A percentile compares a stretch with the other conserved stretches of the same genome.
Conservation (phyloP, 139 green algal species). For the Micractinium sp. region DNA sequence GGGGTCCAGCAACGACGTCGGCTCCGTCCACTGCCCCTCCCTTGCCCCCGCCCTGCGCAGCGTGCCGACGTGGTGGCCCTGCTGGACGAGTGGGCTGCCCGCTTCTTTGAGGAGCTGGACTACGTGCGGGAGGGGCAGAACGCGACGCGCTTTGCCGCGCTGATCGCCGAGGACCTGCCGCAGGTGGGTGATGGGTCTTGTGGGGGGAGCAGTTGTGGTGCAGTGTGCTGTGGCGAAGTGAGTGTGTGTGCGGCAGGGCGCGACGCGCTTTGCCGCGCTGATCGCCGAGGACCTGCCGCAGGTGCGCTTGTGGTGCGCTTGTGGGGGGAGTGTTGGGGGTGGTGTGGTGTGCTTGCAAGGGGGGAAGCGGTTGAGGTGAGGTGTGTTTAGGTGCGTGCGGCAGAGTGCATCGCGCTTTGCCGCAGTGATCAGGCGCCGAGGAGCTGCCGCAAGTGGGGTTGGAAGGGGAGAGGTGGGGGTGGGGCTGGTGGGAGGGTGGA, state of each 20-base stretch:
- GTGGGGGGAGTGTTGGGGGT: not conserved
- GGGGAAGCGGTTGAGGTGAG: no score
- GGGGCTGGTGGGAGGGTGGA: no score
- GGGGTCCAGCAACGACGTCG: no score
- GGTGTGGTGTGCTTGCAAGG: slow-evolving; percentile 62
- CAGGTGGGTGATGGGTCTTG: slow-evolving; percentile 64
- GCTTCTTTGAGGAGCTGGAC: slow-evolving; percentile 99
- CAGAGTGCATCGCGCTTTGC: slow-evolving; percentile 87
- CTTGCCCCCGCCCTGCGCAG: not conserved
- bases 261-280: slow-evolving; percentile 79
- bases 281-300: slow-evolving; percentile 95
- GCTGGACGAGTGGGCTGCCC: slow-evolving; percentile 96
- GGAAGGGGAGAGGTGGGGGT: no score
- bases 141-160: slow-evolving; percentile 81
- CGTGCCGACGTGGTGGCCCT: slow-evolving; percentile 91
- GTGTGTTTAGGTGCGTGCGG: no score
- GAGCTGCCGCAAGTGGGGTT: slow-evolving; percentile 90
- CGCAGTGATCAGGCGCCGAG: slow-evolving; percentile 78
- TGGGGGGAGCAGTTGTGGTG: no score
- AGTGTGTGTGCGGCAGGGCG: slow-evolving; percentile 90
- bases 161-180: slow-evolving; percentile 91
- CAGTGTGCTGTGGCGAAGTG: not conserved
- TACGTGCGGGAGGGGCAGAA: slow-evolving; percentile 96
- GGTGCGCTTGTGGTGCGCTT: slow-evolving; percentile 40
- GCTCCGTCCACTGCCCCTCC: not conserved